Conservation (phyloP, 768 basidiomycete species). For the Thelephora aurantiotincta region DNA sequence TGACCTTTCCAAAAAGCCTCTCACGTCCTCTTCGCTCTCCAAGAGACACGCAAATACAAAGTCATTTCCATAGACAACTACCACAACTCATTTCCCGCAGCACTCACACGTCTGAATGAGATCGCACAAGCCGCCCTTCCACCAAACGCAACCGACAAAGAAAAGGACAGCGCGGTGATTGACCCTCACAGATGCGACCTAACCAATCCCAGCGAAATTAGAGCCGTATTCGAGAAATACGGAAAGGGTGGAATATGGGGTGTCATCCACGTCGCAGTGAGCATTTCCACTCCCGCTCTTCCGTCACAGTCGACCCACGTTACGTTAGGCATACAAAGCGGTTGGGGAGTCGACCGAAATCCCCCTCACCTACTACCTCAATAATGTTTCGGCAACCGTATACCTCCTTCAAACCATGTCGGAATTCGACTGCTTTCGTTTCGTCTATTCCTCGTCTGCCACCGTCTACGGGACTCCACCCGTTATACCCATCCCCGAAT, state of each 20-base stretch:
- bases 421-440: constrained; percentile 66
- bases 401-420: constrained; percentile 78
- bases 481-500: constrained; percentile 85
- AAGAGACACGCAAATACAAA: constrained; percentile 80
- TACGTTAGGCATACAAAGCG: constrained; percentile 79
- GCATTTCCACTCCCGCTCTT: constrained; percentile 12
- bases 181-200: constrained; percentile 63
- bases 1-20: constrained; percentile 44
- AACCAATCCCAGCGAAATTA: constrained; percentile 55
- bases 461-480: constrained; percentile 96
- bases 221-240: constrained; percentile 71
- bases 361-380: constrained; percentile 84
- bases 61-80: constrained; percentile 93
- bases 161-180: constrained; percentile 60
- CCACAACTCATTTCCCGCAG: constrained; percentile 75
- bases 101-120: constrained; percentile 64
- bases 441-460: constrained; percentile 97
- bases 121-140: constrained; percentile 68
- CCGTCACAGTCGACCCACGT: constrained; percentile 1
- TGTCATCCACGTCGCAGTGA: constrained; percentile 86
- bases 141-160: constrained; percentile 44
- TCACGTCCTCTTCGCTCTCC: constrained; percentile 79
- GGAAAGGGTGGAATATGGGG: constrained; percentile 91
- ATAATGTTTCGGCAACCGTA: constrained; percentile 86
- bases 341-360: constrained; percentile 94